Percentiles rank a stretch among this genome's conserved stretches.
phyloP scores from a whole-genome alignment of 2,329 filamentous ascomycete genomes.

The Scedosporium aurantiacum region DNA sequence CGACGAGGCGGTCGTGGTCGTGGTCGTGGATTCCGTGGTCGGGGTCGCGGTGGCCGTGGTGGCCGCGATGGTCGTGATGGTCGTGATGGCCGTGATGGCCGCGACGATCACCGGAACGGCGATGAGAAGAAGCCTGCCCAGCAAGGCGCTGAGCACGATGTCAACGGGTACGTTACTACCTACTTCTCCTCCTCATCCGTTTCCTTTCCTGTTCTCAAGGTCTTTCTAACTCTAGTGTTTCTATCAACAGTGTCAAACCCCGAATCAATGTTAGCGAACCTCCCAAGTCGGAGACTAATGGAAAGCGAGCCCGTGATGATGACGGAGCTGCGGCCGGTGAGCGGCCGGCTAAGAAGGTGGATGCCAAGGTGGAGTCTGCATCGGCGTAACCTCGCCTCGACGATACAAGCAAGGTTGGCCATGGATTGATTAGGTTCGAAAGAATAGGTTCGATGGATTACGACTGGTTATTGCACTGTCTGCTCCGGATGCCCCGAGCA shows the following conservation, averaged over 20 bases:
- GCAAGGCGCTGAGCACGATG: slow-evolving; percentile 10
- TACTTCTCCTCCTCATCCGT: neutral
- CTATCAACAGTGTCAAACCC: slow-evolving; percentile 20
- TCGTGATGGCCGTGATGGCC: slow-evolving; percentile 21
- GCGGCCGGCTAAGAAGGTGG: slow-evolving; percentile 52
- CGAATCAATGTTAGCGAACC: slow-evolving; percentile 25
- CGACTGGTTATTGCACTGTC: neutral
- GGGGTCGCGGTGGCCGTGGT: slow-evolving; percentile 32
- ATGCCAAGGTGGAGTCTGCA: slow-evolving; percentile 32
- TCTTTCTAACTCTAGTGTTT: neutral
- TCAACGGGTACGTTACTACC: slow-evolving; percentile 20
- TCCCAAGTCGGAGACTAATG: slow-evolving; percentile 22
- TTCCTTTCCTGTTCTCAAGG: neutral
- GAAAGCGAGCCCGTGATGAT: slow-evolving; percentile 46
- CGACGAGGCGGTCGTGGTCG: slow-evolving; percentile 30
- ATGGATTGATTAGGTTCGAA: neutral
- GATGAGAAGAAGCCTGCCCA: neutral
- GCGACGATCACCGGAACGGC: slow-evolving; percentile 5
- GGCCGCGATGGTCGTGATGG: slow-evolving; percentile 25
- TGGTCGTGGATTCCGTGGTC: slow-evolving; percentile 21
- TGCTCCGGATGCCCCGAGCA: neutral
- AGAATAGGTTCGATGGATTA: neutral
- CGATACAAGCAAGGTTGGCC: neutral
- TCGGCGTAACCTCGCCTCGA: neutral
- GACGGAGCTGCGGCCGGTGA: slow-evolving; percentile 25